Evolutionary conservation across 73 alveolate genomes (phyloP).

Genomic region (Blepharisma stoltei): DNA sequence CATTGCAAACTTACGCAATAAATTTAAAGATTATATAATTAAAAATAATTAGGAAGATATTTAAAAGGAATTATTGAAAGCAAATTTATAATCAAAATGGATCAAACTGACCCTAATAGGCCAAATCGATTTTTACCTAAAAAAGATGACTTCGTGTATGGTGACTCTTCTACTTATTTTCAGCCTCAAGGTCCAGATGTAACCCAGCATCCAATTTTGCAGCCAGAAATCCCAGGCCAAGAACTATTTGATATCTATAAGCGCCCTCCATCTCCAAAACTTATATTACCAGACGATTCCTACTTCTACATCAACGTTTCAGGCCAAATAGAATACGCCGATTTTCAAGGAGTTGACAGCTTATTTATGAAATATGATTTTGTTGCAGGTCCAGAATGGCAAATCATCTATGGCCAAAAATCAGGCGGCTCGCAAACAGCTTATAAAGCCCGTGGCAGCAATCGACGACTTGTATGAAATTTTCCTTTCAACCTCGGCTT

Average conservation of each 20-base stretch:
- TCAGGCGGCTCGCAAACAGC: slow-evolving; percentile 67
- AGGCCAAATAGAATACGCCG: slow-evolving; percentile 82
- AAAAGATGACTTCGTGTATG: slow-evolving; percentile 3
- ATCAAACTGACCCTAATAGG: slow-evolving; percentile 21
- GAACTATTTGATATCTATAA: background rate
- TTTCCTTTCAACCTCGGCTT: slow-evolving; percentile 77
- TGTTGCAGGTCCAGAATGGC: slow-evolving; percentile 79
- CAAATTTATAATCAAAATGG: too few species aligned
- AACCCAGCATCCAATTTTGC: background rate
- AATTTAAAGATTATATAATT: too few species aligned
- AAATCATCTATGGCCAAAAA: slow-evolving; percentile 56
- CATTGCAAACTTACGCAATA: too few species aligned
- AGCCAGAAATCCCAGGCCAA: slow-evolving; percentile 19
- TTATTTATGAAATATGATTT: slow-evolving; percentile 64
- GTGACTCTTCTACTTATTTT: background rate
- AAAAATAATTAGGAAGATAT: too few species aligned
- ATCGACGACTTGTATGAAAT: slow-evolving; percentile 77
- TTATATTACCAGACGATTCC: slow-evolving; percentile 45
- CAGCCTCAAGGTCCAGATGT: background rate
- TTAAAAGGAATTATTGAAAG: too few species aligned
- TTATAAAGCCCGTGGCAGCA: slow-evolving; percentile 63
- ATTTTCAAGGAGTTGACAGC: slow-evolving; percentile 67
- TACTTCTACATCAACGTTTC: slow-evolving; percentile 53
- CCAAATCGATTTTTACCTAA: background rate
- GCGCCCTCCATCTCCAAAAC: background rate